Evolutionary conservation across 257 asterid genomes (phyloP).

Genomic region (Rhazya stricta): DNA sequence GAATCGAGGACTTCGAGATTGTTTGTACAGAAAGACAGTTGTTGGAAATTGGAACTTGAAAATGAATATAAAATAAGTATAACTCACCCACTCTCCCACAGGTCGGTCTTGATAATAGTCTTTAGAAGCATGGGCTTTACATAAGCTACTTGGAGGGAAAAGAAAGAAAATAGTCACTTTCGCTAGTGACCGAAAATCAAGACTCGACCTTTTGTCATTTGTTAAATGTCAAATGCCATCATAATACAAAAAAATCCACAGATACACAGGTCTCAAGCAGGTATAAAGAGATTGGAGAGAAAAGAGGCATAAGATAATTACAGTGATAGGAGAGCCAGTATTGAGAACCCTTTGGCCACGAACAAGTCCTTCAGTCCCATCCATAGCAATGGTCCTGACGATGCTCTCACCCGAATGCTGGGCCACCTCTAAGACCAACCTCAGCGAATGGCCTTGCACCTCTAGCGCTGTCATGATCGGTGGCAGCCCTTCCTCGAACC

Average conservation of each 20-base stretch:
- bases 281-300: not conserved
- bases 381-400: constrained; percentile 63
- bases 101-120: not conserved
- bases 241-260: not conserved
- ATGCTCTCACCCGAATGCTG: constrained; percentile 8
- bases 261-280: not conserved
- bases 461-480: constrained; percentile 6
- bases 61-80: no score
- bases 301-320: constrained; percentile 24
- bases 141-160: no score
- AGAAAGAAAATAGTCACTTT: no score
- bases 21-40: not conserved
- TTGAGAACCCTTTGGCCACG: constrained; percentile 80
- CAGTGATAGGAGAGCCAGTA: constrained; percentile 86
- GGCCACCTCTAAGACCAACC: constrained; percentile 7
- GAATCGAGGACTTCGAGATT: not conserved
- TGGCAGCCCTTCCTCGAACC: constrained; percentile 4
- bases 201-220: not conserved
- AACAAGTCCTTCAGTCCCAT: constrained; percentile 88
- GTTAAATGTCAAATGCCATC: not conserved
- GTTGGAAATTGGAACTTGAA: not conserved
- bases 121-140: no score
- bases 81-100: no score
- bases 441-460: not conserved
- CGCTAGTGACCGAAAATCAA: no score